phyloP scores from a whole-genome alignment of 345 rosid genomes.

The Dimocarpus longan region DNA sequence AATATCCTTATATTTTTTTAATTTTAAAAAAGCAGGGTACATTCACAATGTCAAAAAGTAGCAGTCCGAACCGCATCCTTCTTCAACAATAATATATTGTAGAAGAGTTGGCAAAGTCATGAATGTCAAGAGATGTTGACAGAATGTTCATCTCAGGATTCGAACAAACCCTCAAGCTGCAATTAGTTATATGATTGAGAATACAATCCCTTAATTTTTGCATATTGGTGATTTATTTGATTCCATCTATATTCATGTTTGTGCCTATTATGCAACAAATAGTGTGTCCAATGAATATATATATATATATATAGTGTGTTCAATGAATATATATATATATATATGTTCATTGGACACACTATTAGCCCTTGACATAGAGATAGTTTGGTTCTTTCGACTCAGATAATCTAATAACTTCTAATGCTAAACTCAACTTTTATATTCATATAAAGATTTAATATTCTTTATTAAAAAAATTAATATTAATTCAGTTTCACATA shows the following conservation, averaged over 20 bases:
- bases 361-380: too few species aligned
- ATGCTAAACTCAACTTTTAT: too few species aligned
- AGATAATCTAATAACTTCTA: too few species aligned
- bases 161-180: conserved; percentile 5
- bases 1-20: background rate
- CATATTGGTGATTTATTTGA: background rate
- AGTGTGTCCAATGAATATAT: too few species aligned
- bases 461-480: too few species aligned
- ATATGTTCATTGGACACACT: too few species aligned
- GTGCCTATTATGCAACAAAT: background rate
- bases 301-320: too few species aligned
- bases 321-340: too few species aligned
- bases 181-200: background rate
- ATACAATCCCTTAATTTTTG: background rate
- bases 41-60: background rate
- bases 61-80: background rate
- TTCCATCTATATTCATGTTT: background rate
- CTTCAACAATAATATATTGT: background rate
- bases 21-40: background rate
- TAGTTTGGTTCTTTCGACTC: too few species aligned
- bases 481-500: too few species aligned
- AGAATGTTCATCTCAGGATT: background rate
- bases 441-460: too few species aligned
- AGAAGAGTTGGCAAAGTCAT: background rate
- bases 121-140: background rate